These are phyloP conservation scores for Cochlearia excelsa DNA, from an alignment of 345 rosid genomes.

Conservation along the genomic window DNA sequence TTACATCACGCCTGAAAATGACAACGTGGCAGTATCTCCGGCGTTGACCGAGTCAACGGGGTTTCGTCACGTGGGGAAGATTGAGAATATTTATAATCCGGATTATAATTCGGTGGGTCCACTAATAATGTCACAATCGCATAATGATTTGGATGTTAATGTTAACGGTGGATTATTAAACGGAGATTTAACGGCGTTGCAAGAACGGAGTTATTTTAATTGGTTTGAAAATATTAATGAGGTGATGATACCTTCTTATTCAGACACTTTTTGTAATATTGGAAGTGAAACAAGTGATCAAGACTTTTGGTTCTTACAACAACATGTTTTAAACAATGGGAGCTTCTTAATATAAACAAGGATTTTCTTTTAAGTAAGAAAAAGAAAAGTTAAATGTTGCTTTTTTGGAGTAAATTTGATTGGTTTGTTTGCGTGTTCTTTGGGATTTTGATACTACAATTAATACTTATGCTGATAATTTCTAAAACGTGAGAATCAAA, in stretches of 20 bases:
- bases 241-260: conserved; percentile 21
- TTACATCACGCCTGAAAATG: conserved; percentile 56
- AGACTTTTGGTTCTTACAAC: conserved; percentile 63
- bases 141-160: conserved; percentile 37
- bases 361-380: too few species aligned
- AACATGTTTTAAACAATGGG: conserved; percentile 46
- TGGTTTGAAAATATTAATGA: conserved; percentile 53
- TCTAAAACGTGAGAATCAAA: too few species aligned
- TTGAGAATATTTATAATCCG: conserved; percentile 37
- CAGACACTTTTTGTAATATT: conserved; percentile 66
- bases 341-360: conserved; percentile 30
- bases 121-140: conserved; percentile 25
- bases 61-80: conserved; percentile 44
- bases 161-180: conserved; percentile 32
- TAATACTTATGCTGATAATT: too few species aligned
- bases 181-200: conserved; percentile 26
- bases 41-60: conserved; percentile 57
- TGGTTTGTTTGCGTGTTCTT: neutral
- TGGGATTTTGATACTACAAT: conserved; percentile 1
- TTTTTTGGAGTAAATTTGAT: neutral
- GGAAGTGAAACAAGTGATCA: conserved; percentile 39
- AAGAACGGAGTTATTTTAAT: conserved; percentile 44
- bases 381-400: neutral
- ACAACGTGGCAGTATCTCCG: conserved; percentile 62
- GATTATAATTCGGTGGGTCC: conserved; percentile 46